These are phyloP conservation scores for Biancaea sappan DNA, from an alignment of 306 rosid species.

Conservation along the genomic window DNA sequence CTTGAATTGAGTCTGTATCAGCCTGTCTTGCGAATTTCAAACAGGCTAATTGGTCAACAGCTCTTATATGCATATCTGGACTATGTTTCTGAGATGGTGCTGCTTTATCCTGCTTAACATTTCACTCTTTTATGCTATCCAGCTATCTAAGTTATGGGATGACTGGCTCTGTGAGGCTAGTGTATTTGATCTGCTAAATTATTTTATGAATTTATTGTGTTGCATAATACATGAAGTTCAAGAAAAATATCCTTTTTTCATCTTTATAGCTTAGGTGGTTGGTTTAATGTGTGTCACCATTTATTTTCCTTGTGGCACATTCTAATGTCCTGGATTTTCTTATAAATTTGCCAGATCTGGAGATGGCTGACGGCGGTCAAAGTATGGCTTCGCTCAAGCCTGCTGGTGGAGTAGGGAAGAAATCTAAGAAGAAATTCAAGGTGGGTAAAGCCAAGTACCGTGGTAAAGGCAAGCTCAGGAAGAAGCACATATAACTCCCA, in stretches of 20 bases:
- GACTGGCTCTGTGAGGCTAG: neutral
- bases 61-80: neutral
- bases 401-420: conserved; percentile 76
- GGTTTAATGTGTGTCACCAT: neutral
- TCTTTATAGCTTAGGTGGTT: neutral
- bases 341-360: conserved; percentile 55
- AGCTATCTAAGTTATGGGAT: neutral
- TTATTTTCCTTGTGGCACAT: neutral
- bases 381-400: conserved; percentile 57
- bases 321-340: neutral
- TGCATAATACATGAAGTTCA: neutral
- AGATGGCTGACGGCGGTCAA: conserved; percentile 56
- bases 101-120: conserved; percentile 1
- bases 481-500: conserved; percentile 55
- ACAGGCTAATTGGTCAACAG: neutral
- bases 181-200: neutral
- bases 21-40: neutral
- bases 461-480: conserved; percentile 64
- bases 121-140: neutral
- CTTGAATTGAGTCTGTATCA: neutral
- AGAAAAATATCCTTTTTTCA: neutral
- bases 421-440: conserved; percentile 67
- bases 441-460: conserved; percentile 68
- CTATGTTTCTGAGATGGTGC: neutral
- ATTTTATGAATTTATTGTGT: neutral